phyloP scores from a whole-genome alignment of 2,329 filamentous ascomycete species.

The Thermothelomyces thermophilus region DNA sequence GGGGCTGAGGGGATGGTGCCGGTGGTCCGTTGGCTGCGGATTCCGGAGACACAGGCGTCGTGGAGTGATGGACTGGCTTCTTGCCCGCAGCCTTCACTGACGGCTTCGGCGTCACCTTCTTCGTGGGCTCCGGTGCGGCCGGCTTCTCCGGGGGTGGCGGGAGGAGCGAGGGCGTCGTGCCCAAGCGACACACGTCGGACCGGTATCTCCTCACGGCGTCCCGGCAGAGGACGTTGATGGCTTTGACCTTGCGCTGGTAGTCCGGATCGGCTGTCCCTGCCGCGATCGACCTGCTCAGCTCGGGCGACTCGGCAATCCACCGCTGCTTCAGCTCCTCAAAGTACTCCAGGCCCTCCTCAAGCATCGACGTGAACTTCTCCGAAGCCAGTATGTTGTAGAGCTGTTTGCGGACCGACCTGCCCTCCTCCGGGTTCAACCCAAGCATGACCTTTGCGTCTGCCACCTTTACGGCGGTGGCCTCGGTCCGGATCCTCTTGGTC shows the following conservation, averaged over 20 bases:
- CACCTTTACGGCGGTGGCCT: slow-evolving; percentile 62
- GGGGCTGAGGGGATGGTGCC: not conserved
- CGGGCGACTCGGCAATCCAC: slow-evolving; percentile 56
- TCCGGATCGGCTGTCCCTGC: slow-evolving; percentile 45
- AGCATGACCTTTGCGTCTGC: slow-evolving; percentile 63
- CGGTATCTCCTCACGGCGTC: slow-evolving; percentile 73
- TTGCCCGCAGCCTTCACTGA: slow-evolving; percentile 25
- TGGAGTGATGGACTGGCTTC: slow-evolving; percentile 19
- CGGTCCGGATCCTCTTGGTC: slow-evolving; percentile 66
- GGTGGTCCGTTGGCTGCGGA: not conserved
- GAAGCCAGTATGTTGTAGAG: slow-evolving; percentile 61
- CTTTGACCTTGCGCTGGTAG: slow-evolving; percentile 51
- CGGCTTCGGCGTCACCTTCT: not conserved
- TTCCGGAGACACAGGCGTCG: not conserved
- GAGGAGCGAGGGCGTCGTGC: slow-evolving; percentile 11
- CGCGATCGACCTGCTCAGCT: slow-evolving; percentile 50
- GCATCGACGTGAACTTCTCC: slow-evolving; percentile 64
- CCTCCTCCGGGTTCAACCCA: slow-evolving; percentile 38
- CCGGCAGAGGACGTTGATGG: slow-evolving; percentile 63
- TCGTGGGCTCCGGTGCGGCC: not conserved
- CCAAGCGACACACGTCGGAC: slow-evolving; percentile 53
- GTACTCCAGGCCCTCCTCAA: slow-evolving; percentile 63
- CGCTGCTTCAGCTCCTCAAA: slow-evolving; percentile 63
- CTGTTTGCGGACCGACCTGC: slow-evolving; percentile 55
- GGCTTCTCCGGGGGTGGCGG: slow-evolving; percentile 31